Evolutionary conservation across 2,329 filamentous ascomycete genomes (phyloP), one percentile per base, ranked within the genome.

Genomic region (Phialophora verrucosa): DNA sequence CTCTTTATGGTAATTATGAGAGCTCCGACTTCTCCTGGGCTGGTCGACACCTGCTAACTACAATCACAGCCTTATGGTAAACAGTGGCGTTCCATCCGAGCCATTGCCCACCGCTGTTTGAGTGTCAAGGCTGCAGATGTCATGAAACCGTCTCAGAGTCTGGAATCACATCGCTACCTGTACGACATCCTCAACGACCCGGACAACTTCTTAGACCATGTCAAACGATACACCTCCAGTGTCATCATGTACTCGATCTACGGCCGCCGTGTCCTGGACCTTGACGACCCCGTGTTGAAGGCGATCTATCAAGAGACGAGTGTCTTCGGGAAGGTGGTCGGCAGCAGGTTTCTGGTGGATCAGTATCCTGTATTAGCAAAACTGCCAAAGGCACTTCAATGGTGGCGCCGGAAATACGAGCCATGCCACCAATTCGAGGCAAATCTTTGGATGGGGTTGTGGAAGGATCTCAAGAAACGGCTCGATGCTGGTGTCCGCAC

Each of bases 331-430:
- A 53, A 64, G 23, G 42, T 35, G 38, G 25, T 51, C 12, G 47
- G 54, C 31, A 65, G 31, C 44, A 35, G 47, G 20, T 56, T 42
- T 44, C 61, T 59, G 25, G 68, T 66, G 5, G 68, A 70, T 63
- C 62, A 63, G 49, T 65, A 65, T 53, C 68, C 69, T 2, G 31
- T 69, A n/a, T 56, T 70, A 5, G 57, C 61, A 35, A 32, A 53
- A 14, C 51, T 70, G 44, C 69, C 69, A 4, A 55, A 44, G 32
- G 63, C 64, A 6, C 59, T 70, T 23, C 50, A 65, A 27, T 64
- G 64, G 54, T 62, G 67, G 59, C 55, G 59, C 17, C 38, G 31
- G 8, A 20, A n/a, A 32, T 64, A 63, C 59, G 44, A 58, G 31
- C 42, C 32, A 20, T 20, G 59, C 25, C 10, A 70, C 32, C 11